These are phyloP conservation scores for Mucor circinelloides DNA, from an alignment of 371 early-diverging fungal genomes.

Conservation along the genomic window DNA sequence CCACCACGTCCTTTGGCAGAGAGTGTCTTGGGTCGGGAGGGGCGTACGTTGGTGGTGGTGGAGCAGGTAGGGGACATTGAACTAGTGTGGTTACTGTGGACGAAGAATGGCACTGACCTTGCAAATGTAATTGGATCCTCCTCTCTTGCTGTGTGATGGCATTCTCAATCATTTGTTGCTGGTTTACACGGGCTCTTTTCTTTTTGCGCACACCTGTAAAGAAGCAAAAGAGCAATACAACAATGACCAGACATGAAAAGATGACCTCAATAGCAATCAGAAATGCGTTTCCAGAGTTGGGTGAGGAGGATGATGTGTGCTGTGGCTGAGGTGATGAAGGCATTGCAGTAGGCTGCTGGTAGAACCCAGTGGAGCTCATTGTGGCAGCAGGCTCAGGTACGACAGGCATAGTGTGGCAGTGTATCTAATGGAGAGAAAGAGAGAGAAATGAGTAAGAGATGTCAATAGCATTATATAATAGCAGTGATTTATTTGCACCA, in stretches of 20 bases:
- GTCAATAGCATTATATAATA: neutral
- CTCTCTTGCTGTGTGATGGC: slow-evolving; percentile 9
- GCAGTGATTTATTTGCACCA: neutral
- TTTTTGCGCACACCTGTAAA: neutral
- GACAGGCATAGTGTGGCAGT: neutral
- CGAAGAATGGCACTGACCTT: neutral
- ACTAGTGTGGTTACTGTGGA: slow-evolving; percentile 2
- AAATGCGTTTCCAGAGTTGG: neutral
- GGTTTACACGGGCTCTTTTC: neutral
- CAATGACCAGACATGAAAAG: slow-evolving; percentile 6
- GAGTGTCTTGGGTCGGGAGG: slow-evolving; percentile 9
- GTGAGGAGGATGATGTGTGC: neutral
- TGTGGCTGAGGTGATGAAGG: neutral
- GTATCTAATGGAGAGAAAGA: neutral
- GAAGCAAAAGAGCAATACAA: slow-evolving; percentile 7
- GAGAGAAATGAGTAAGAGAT: neutral
- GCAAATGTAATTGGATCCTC: neutral
- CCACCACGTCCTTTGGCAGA: slow-evolving; percentile 3
- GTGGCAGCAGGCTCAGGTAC: neutral
- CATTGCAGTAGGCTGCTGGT: neutral
- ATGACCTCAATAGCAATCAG: slow-evolving; percentile 12
- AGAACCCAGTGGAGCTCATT: neutral
- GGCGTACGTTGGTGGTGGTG: slow-evolving; percentile 5
- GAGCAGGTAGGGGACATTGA: neutral
- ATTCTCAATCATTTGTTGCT: neutral